Conservation (phyloP, 176 grass and related monocot species). For the Triticum turgidum region DNA sequence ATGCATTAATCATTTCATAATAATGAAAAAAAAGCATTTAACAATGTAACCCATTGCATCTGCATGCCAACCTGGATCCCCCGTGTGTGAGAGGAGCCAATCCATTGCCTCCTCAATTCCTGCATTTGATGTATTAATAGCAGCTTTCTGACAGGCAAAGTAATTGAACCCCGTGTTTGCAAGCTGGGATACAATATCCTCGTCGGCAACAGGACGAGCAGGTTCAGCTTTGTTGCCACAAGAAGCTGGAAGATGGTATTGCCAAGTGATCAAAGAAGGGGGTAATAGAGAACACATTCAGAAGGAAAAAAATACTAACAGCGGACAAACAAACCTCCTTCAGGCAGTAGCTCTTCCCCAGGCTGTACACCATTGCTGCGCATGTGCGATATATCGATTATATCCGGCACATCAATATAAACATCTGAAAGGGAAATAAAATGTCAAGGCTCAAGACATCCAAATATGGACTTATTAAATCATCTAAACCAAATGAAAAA, state of each 20-base stretch:
- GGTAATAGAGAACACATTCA: neutral
- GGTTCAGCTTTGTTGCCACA: conserved; percentile 43
- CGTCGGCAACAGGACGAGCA: conserved; percentile 51
- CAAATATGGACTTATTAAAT: neutral
- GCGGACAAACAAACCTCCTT: conserved; percentile 52
- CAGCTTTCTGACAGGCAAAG: conserved; percentile 93
- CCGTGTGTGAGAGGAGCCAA: conserved; percentile 92
- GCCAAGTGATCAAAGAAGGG: conserved; percentile 12
- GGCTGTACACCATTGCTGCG: conserved; percentile 88
- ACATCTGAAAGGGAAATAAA: conserved; percentile 64
- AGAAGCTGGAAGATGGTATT: conserved; percentile 50
- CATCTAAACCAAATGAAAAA: neutral
- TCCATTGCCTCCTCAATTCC: conserved; percentile 95
- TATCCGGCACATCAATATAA: conserved; percentile 92
- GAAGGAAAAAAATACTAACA: neutral
- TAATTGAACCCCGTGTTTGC: conserved; percentile 96
- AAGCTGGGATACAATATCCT: conserved; percentile 91
- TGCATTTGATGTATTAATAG: conserved; percentile 82
- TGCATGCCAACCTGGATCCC: conserved; percentile 75
- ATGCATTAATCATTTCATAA: neutral
- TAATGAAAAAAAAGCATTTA: neutral
- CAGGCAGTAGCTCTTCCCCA: conserved; percentile 91
- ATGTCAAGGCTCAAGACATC: neutral
- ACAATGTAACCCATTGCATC: neutral
- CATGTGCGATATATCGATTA: conserved; percentile 92